Percentiles rank a stretch among this genome's conserved stretches.
Evolutionary conservation across 495 filamentous ascomycete species (phyloP).

Genomic region (Aspergillus homomorphus): DNA sequence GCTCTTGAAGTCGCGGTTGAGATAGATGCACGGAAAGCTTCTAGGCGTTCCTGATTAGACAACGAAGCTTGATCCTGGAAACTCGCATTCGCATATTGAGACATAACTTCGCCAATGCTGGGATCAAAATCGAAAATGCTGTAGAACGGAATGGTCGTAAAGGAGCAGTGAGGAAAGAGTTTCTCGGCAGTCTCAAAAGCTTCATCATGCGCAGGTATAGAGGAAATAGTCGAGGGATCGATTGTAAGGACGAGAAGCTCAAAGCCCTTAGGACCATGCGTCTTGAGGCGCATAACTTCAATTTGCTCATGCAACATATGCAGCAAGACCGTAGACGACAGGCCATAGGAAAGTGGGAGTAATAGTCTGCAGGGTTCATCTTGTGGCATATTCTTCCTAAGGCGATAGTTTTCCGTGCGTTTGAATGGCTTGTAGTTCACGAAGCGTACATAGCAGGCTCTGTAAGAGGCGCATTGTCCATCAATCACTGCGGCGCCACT

Average conservation of each 20-base stretch:
- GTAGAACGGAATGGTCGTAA: slow-evolving; percentile 54
- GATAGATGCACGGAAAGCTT: slow-evolving; percentile 53
- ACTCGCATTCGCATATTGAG: slow-evolving; percentile 24
- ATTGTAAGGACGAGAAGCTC: slow-evolving; percentile 65
- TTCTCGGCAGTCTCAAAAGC: slow-evolving; percentile 40
- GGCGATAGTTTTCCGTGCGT: slow-evolving; percentile 67
- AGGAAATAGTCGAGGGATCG: slow-evolving; percentile 47
- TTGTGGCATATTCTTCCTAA: slow-evolving; percentile 29
- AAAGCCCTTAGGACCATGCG: slow-evolving; percentile 57
- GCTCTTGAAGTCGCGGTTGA: slow-evolving; percentile 68
- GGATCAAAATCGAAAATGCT: slow-evolving; percentile 49
- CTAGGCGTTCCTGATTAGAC: slow-evolving; percentile 45
- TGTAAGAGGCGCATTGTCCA: slow-evolving; percentile 29
- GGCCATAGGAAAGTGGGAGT: slow-evolving; percentile 77
- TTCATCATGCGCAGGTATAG: slow-evolving; percentile 23
- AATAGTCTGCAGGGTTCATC: slow-evolving; percentile 55
- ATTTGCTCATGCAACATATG: slow-evolving; percentile 71
- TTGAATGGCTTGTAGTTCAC: slow-evolving; percentile 72
- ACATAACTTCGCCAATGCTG: slow-evolving; percentile 29
- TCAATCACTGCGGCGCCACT: slow-evolving; percentile 1
- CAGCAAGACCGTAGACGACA: slow-evolving; percentile 75
- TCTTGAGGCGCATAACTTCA: slow-evolving; percentile 52
- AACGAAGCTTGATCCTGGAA: slow-evolving; percentile 30
- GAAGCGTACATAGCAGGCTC: slow-evolving; percentile 75
- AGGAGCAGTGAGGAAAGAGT: slow-evolving; percentile 58